Evolutionary conservation across 2,329 filamentous ascomycete genomes (phyloP).

Genomic region (Diaporthe humulicola): DNA sequence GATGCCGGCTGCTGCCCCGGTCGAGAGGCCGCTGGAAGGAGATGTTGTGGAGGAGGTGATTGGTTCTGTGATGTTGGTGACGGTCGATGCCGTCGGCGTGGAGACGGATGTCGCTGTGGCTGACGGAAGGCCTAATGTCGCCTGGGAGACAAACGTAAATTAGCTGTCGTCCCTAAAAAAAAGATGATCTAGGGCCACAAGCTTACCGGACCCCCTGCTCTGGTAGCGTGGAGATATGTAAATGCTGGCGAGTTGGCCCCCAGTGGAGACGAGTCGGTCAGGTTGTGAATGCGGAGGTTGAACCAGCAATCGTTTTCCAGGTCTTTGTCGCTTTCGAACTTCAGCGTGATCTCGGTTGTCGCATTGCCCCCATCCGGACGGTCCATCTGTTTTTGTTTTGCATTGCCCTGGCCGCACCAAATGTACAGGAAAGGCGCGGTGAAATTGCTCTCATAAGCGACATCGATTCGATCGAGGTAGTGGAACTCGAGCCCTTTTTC

Average conservation of each 20-base stretch:
- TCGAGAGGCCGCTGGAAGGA: neutral
- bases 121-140: neutral
- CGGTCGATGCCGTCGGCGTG: neutral
- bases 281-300: neutral
- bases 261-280: neutral
- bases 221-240: neutral
- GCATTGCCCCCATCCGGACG: neutral
- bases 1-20: neutral
- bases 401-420: constrained; percentile 6
- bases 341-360: constrained; percentile 1
- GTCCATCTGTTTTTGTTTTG: neutral
- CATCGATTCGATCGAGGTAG: neutral
- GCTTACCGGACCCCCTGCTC: neutral
- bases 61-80: neutral
- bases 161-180: neutral
- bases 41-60: neutral
- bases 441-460: constrained; percentile 10
- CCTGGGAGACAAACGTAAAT: neutral
- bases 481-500: neutral
- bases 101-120: neutral
- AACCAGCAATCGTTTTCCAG: neutral
- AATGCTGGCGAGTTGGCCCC: neutral
- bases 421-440: constrained; percentile 1
- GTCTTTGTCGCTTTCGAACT: neutral
- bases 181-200: neutral